Conservation (phyloP, 495 filamentous ascomycete species). For the Aspergillus homomorphus region DNA sequence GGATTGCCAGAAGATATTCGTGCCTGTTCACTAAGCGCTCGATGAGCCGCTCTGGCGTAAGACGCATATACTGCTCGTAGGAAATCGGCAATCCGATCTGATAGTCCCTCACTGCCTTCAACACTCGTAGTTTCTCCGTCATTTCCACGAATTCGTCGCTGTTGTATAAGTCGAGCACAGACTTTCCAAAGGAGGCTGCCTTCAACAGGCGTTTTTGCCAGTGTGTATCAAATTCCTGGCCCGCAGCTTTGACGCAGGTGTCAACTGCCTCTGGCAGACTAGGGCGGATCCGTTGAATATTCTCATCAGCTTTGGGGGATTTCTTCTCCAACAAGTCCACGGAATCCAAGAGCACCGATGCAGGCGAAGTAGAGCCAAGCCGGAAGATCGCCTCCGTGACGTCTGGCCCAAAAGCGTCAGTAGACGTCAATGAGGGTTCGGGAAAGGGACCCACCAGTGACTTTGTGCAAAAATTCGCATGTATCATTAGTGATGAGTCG, state of each 20-base stretch:
- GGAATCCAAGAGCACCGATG: conserved; percentile 88
- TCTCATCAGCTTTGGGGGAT: conserved; percentile 95
- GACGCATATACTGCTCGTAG: conserved; percentile 83
- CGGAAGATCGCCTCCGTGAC: conserved; percentile 86
- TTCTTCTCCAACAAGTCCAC: conserved; percentile 87
- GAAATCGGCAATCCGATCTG: conserved; percentile 88
- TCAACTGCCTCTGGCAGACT: conserved; percentile 89
- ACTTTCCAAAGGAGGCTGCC: conserved; percentile 95
- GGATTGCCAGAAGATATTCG: conserved; percentile 87
- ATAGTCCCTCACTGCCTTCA: conserved; percentile 88
- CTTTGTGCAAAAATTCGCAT: conserved; percentile 93
- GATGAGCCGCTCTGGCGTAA: conserved; percentile 84
- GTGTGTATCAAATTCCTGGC: conserved; percentile 81
- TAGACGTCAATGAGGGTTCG: not conserved
- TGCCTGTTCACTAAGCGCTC: conserved; percentile 80
- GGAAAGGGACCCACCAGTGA: conserved; percentile 52
- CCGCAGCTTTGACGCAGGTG: conserved; percentile 84
- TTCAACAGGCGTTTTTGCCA: conserved; percentile 96
- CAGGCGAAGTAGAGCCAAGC: conserved; percentile 79
- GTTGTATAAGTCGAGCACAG: conserved; percentile 91
- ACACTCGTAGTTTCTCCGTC: conserved; percentile 88
- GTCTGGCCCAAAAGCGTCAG: conserved; percentile 37
- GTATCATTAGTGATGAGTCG: conserved; percentile 84
- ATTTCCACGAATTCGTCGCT: conserved; percentile 98
- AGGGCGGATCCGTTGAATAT: conserved; percentile 87